A percentile compares a stretch with the other conserved stretches of the same genome.
These are phyloP conservation scores for carrot (Daucus carota) DNA, from an alignment of 129 eudicot genomes.

Conservation along the genomic window DNA sequence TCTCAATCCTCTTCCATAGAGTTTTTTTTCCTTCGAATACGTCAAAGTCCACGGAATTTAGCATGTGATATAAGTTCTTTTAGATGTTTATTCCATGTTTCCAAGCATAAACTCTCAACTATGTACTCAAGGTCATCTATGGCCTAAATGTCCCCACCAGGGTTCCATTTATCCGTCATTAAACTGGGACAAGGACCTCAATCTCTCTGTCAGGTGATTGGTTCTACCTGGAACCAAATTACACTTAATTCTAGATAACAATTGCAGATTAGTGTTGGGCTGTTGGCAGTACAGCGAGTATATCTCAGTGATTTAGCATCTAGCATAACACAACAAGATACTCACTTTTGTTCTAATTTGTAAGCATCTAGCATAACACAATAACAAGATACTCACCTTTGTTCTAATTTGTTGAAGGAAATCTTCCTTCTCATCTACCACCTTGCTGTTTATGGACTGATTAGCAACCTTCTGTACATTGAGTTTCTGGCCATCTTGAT, in stretches of 20 bases:
- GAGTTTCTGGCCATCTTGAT: conserved; percentile 32
- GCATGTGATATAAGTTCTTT: neutral
- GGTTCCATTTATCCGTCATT: neutral
- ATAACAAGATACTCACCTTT: conserved; percentile 46
- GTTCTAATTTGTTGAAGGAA: conserved; percentile 91
- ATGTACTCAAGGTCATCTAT: neutral
- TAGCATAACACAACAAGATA: conserved; percentile 3
- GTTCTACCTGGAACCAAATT: neutral
- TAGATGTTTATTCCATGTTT: neutral
- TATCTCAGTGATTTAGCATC: neutral
- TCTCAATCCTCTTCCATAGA: neutral
- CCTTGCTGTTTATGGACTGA: conserved; percentile 23
- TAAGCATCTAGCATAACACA: neutral
- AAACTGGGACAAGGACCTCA: neutral
- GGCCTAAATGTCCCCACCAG: neutral
- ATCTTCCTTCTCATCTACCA: conserved; percentile 50
- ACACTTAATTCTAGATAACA: neutral
- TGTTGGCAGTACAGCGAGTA: neutral
- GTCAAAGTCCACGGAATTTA: neutral
- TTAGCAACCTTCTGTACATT: conserved; percentile 27
- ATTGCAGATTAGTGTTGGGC: neutral
- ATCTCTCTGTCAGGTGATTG: neutral
- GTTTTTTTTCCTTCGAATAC: neutral
- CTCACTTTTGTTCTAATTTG: conserved; percentile 94
- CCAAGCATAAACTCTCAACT: neutral